Conservation (phyloP, 1,284 basidiomycete species). For the Ceratorhiza oryzae-sativae region DNA sequence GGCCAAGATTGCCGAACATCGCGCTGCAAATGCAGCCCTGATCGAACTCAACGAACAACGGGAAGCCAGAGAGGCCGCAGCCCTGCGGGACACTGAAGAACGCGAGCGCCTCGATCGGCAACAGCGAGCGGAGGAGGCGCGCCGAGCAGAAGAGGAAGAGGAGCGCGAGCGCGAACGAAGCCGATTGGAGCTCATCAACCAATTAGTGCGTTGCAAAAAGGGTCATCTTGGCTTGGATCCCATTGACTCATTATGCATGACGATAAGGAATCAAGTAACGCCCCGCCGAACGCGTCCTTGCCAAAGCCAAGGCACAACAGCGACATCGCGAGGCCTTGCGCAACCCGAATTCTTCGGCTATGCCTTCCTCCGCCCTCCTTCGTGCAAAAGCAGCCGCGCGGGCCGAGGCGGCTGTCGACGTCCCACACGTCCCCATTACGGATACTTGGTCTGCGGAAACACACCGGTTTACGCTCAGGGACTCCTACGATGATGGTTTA, state of each 20-base stretch:
- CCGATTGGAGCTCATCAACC: slow-evolving; percentile 77
- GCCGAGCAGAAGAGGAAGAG: slow-evolving; percentile 75
- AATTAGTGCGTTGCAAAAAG: slow-evolving; percentile 66
- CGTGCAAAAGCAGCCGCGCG: slow-evolving; percentile 60
- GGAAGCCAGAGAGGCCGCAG: slow-evolving; percentile 74
- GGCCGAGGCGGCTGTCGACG: slow-evolving; percentile 64
- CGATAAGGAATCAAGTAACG: slow-evolving; percentile 47
- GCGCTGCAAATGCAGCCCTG: slow-evolving; percentile 77
- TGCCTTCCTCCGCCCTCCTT: slow-evolving; percentile 29
- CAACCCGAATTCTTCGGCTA: slow-evolving; percentile 47
- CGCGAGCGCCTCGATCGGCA: slow-evolving; percentile 73
- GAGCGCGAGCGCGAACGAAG: slow-evolving; percentile 75
- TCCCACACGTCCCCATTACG: slow-evolving; percentile 75
- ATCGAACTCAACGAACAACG: slow-evolving; percentile 82
- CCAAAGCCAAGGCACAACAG: slow-evolving; percentile 56
- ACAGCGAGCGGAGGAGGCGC: slow-evolving; percentile 70
- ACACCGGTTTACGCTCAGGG: slow-evolving; percentile 61
- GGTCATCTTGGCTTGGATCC: background rate
- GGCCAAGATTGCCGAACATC: slow-evolving; percentile 79
- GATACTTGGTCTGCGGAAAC: slow-evolving; percentile 79
- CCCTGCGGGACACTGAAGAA: slow-evolving; percentile 78
- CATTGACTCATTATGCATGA: background rate
- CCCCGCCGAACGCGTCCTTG: slow-evolving; percentile 72
- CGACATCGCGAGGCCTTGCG: slow-evolving; percentile 37
- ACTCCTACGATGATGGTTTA: slow-evolving; percentile 70